These are phyloP conservation scores for Oryza glumipatula DNA, from an alignment of 176 grass and related monocot species.

Conservation along the genomic window DNA sequence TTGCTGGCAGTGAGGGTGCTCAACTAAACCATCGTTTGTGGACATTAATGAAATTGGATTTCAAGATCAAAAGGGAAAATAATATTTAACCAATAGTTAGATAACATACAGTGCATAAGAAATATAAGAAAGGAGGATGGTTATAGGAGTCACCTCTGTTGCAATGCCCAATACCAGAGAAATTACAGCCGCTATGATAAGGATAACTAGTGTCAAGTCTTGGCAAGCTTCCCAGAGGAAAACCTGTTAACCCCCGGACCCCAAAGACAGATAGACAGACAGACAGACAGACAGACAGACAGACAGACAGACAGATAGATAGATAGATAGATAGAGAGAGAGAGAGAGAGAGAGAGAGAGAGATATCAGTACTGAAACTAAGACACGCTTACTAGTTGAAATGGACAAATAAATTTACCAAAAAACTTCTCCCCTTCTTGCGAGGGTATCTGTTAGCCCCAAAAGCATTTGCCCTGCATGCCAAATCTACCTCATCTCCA, in stretches of 20 bases:
- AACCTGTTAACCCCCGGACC: conserved; percentile 48
- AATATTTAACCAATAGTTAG: conserved; percentile 4
- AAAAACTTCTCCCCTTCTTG: conserved; percentile 86
- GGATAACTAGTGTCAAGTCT: conserved; percentile 87
- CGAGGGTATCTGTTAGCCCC: conserved; percentile 93
- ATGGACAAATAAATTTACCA: conserved; percentile 47
- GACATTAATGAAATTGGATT: conserved; percentile 6
- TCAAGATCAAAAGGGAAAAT: conserved; percentile 14
- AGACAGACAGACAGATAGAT: too few species aligned
- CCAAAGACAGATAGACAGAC: too few species aligned
- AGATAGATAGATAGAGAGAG: too few species aligned
- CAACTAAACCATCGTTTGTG: neutral
- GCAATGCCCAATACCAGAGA: conserved; percentile 86
- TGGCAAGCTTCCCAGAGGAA: conserved; percentile 97
- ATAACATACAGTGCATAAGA: neutral
- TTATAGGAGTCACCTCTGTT: conserved; percentile 71
- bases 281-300: too few species aligned
- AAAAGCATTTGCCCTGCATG: conserved; percentile 72
- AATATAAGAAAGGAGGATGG: conserved; percentile 2
- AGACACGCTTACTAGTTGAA: conserved; percentile 29
- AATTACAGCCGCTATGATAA: conserved; percentile 83
- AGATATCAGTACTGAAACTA: conserved; percentile 18
- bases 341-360: conserved; percentile 23
- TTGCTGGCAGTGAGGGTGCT: neutral
- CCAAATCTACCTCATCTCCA: conserved; percentile 79